Conservation (phyloP, 1,284 basidiomycete species). For the Cryptococcus sp. region DNA sequence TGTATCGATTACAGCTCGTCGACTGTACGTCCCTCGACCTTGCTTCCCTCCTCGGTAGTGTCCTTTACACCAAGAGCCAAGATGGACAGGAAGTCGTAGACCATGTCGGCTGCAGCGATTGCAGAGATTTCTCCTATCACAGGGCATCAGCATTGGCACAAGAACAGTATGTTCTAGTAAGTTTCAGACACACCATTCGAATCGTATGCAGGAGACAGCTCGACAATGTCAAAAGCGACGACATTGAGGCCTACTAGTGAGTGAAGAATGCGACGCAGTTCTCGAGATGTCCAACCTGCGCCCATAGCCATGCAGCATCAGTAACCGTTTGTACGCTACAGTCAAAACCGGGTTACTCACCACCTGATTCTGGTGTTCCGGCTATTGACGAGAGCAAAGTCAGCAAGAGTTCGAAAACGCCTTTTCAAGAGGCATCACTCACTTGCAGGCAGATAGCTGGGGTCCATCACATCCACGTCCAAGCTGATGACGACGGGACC, state of each 20-base stretch:
- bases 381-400: slow-evolving; percentile 20
- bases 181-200: slow-evolving; percentile 32
- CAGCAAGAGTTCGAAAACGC: neutral
- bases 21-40: neutral
- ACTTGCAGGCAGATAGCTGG: slow-evolving; percentile 46
- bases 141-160: neutral
- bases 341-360: neutral
- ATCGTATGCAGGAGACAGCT: slow-evolving; percentile 50
- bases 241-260: slow-evolving; percentile 51
- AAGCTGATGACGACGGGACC: slow-evolving; percentile 43
- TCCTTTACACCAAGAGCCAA: slow-evolving; percentile 28
- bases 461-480: slow-evolving; percentile 52
- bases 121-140: slow-evolving; percentile 44
- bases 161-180: neutral
- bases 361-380: slow-evolving; percentile 51
- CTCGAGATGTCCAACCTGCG: slow-evolving; percentile 53
- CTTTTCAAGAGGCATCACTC: slow-evolving; percentile 15
- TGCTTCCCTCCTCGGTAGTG: neutral
- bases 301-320: neutral
- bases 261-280: slow-evolving; percentile 51
- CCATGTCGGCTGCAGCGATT: slow-evolving; percentile 50
- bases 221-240: slow-evolving; percentile 48
- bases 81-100: slow-evolving; percentile 43
- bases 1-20: slow-evolving; percentile 20
- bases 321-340: neutral